Conservation (phyloP, 2,329 filamentous ascomycete species). For the Ampelomyces quisqualis region DNA sequence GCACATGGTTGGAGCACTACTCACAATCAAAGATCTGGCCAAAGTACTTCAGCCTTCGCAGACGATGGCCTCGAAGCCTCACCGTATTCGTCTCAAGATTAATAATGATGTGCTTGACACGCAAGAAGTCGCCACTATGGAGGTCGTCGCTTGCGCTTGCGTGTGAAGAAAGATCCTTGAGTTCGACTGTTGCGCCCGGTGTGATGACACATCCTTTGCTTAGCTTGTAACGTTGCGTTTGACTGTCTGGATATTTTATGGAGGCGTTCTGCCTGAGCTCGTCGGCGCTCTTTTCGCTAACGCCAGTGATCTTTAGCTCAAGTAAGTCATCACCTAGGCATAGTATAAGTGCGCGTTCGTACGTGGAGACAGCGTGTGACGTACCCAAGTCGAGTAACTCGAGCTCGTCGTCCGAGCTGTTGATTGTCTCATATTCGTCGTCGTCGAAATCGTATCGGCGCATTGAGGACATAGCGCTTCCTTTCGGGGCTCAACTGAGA, state of each 20-base stretch:
- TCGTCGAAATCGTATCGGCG: neutral
- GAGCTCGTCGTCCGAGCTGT: neutral
- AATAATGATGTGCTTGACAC: constrained; percentile 19
- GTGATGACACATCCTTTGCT: constrained; percentile 1
- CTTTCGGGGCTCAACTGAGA: too few species aligned
- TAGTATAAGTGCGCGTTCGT: too few species aligned
- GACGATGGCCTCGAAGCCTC: constrained; percentile 19
- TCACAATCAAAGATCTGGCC: constrained; percentile 24
- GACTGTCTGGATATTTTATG: neutral
- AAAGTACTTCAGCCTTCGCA: constrained; percentile 21
- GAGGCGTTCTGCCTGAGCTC: too few species aligned
- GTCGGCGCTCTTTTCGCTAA: neutral
- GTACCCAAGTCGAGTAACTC: neutral
- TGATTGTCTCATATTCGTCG: neutral
- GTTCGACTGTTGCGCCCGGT: constrained; percentile 19
- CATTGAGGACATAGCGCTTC: neutral
- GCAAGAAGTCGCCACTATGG: constrained; percentile 25
- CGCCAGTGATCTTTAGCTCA: neutral
- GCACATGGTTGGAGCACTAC: constrained; percentile 10
- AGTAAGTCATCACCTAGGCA: neutral
- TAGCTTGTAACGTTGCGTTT: neutral
- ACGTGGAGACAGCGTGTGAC: too few species aligned
- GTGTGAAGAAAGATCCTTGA: constrained; percentile 8
- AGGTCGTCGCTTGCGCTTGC: neutral
- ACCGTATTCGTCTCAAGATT: constrained; percentile 19